Base-by-base conservation (phyloP, 2,329 filamentous ascomycete genomes). In the Penicillium sp. region DNA sequence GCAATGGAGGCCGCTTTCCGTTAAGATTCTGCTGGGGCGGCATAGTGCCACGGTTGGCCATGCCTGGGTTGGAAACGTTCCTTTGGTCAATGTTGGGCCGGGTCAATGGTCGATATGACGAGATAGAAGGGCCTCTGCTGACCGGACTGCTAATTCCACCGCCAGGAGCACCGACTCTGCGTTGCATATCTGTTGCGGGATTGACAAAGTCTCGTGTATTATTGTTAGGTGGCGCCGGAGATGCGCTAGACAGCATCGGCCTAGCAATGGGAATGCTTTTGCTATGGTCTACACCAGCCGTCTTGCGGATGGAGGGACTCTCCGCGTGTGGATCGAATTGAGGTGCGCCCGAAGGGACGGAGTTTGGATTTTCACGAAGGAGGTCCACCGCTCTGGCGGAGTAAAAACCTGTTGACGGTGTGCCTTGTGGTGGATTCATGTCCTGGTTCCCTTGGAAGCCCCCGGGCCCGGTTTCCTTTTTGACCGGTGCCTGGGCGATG, bases 301-400 rank as follows among this genome's bases (percentile, higher is more conserved):
- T 97, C 69, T 93, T 92, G 58, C 90, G 85, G 67, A 96, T 91
- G 0, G 91, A 94, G 0, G 92, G 91, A 58, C 87, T 90, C 65
- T 92, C 88, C 6, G 85, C 81, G 55, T 86, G 86, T 3, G 88
- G 88, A 63, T 92, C 88, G 71, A 92, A 93, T 25, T 80, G 77
- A 13, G 84, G 77, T 5, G 75, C 70, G 4, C 79, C 71, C 4
- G 72, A 67, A 34, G 75, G 74, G 10, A 69, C 75, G 45, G 62
- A 70, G 59, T 77, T 76, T 39, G 71, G 76, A 61, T 79, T 76
- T 54, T 83, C 80, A 6, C 82, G 77, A 6, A 86, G 68, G 54
- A 80, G 76, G 52, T 80, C 82, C 7, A 87, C 82, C 27, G 85
- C 86, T 55, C 83, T 80, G 15, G 88, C 88, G 1, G 88, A 91